Percentiles rank a stretch among this genome's conserved stretches.
Conservation (phyloP, 352 stramenopile genomes). For the Globisporangium megalacanthum region DNA sequence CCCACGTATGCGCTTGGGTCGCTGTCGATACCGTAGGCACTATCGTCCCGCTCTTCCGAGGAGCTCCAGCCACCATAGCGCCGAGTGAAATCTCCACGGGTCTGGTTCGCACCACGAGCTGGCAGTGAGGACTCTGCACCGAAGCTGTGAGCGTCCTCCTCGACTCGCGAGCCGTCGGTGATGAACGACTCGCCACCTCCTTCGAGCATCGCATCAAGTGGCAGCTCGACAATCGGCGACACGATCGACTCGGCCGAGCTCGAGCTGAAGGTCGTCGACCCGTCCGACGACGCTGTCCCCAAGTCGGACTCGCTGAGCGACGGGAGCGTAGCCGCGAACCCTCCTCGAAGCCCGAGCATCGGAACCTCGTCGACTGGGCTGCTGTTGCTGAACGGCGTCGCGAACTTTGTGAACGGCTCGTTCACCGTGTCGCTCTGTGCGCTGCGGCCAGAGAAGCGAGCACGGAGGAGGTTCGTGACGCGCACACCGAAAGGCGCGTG, state of each 20-base stretch:
- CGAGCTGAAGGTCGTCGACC: constrained; percentile 32
- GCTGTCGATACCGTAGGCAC: too few species aligned
- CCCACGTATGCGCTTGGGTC: too few species aligned
- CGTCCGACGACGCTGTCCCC: constrained; percentile 23
- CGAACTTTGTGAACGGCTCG: constrained; percentile 41
- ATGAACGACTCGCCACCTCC: constrained; percentile 27
- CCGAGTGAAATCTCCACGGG: too few species aligned
- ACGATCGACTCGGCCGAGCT: constrained; percentile 32
- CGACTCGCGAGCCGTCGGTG: constrained; percentile 14
- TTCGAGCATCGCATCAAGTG: constrained; percentile 47
- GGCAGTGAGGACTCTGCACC: constrained; percentile 4
- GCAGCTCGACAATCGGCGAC: constrained; percentile 43
- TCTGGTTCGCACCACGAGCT: constrained; percentile 1
- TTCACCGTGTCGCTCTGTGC: constrained; percentile 20
- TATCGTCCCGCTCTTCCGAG: too few species aligned
- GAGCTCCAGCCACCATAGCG: too few species aligned
- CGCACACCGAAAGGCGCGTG: constrained; percentile 37
- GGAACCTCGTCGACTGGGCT: constrained; percentile 11
- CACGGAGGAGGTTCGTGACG: constrained; percentile 67
- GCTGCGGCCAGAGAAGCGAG: constrained; percentile 28
- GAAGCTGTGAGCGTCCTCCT: background rate
- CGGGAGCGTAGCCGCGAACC: constrained; percentile 35
- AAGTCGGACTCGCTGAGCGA: constrained; percentile 63
- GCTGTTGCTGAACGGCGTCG: constrained; percentile 27
- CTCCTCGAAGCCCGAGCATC: constrained; percentile 21